Evolutionary conservation across 305 asterid genomes (phyloP).

Genomic region (Solanum hybrid): DNA sequence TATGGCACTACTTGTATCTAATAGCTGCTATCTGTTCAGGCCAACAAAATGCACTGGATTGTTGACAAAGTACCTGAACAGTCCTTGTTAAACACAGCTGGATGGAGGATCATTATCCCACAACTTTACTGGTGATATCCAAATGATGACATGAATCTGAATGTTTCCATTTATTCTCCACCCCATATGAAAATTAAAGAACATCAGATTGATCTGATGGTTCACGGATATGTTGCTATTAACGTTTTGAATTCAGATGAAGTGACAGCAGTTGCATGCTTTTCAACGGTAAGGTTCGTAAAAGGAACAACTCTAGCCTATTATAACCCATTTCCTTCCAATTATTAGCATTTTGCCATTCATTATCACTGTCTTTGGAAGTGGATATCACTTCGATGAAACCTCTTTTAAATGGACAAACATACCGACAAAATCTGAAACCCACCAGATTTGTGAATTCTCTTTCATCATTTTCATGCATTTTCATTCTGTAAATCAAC

Average conservation of each 20-base stretch:
- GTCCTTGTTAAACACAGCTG: slow-evolving; percentile 66
- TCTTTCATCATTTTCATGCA: neutral
- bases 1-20: neutral
- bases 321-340: neutral
- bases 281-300: slow-evolving; percentile 53
- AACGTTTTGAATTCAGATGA: slow-evolving; percentile 48
- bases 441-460: neutral
- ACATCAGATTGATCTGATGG: slow-evolving; percentile 28
- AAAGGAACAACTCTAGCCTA: neutral
- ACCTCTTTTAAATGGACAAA: neutral
- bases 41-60: slow-evolving; percentile 61
- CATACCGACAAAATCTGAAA: neutral
- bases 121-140: slow-evolving; percentile 76
- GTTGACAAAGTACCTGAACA: slow-evolving; percentile 64
- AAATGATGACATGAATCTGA: slow-evolving; percentile 53
- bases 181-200: slow-evolving; percentile 51
- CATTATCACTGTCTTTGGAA: neutral
- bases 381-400: neutral
- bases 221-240: slow-evolving; percentile 52
- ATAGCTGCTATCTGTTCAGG: slow-evolving; percentile 37
- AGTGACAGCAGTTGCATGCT: slow-evolving; percentile 59
- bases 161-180: slow-evolving; percentile 48
- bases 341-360: neutral
- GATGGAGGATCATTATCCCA: slow-evolving; percentile 73
- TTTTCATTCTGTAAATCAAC: neutral